A percentile compares a stretch with the other conserved stretches of the same genome.
phyloP scores from a whole-genome alignment of 768 basidiomycete genomes.

The Favolaschia claudopus region DNA sequence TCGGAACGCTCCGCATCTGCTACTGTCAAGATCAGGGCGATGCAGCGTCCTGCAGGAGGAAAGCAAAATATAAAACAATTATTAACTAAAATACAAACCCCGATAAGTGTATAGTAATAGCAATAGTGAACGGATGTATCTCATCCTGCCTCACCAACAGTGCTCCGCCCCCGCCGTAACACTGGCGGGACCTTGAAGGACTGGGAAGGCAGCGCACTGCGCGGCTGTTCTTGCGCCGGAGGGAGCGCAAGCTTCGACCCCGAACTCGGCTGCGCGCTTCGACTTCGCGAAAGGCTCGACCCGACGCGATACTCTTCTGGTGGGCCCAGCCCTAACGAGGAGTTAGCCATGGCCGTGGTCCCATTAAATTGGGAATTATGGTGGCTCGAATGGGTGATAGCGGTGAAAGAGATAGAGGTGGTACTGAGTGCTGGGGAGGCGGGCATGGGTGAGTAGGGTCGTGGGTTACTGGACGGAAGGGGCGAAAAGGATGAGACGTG shows the following conservation, averaged over 20 bases:
- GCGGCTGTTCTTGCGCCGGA: constrained; percentile 51
- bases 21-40: no score
- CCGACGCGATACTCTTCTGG: constrained; percentile 60
- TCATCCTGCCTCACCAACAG: constrained; percentile 28
- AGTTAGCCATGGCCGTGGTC: no score
- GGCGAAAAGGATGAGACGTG: constrained; percentile 86
- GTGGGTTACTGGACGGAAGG: constrained; percentile 43
- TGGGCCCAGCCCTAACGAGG: background rate
- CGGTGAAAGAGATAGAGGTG: constrained; percentile 17
- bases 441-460: constrained; percentile 69
- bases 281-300: constrained; percentile 64
- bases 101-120: constrained; percentile 9
- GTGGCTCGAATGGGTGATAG: no score
- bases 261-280: constrained; percentile 59
- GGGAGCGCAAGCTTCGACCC: constrained; percentile 45
- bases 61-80: constrained; percentile 20
- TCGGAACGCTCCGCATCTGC: no score
- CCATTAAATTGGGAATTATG: no score
- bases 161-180: constrained; percentile 31
- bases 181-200: constrained; percentile 52
- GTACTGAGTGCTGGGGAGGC: constrained; percentile 36
- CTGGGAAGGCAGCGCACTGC: constrained; percentile 62
- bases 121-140: no score
- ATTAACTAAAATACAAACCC: constrained; percentile 18
- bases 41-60: background rate